Evolutionary conservation across 2,329 filamentous ascomycete species (phyloP).

Genomic region (Botrytis hyacinthi): DNA sequence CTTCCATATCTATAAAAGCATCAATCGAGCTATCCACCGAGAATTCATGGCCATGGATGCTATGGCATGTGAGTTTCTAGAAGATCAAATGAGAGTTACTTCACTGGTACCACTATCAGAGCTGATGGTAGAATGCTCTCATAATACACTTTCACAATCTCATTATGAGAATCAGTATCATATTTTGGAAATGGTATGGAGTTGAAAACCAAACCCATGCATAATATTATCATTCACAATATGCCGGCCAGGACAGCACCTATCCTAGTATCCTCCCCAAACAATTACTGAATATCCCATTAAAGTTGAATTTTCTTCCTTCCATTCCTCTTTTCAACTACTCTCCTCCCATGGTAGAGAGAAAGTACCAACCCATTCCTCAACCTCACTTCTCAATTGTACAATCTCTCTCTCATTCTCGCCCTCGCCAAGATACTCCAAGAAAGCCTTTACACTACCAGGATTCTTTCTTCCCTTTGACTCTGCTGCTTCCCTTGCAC

Average conservation of each 20-base stretch:
- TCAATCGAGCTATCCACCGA: not conserved
- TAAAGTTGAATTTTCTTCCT: not conserved
- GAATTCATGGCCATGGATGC: not conserved
- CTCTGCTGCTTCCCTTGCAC: constrained; percentile 66
- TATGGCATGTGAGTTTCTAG: not conserved
- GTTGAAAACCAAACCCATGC: constrained; percentile 16
- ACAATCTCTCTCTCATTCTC: constrained; percentile 68
- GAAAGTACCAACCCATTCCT: constrained; percentile 75
- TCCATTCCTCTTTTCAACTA: not conserved
- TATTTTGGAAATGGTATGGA: not conserved
- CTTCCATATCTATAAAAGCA: not conserved
- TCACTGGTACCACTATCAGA: not conserved
- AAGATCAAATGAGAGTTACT: not conserved
- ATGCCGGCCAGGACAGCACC: not conserved
- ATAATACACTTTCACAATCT: not conserved
- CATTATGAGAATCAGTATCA: not conserved
- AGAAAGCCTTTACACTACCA: constrained; percentile 64
- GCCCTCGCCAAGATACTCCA: constrained; percentile 66
- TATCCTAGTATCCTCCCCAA: not conserved
- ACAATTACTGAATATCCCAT: not conserved
- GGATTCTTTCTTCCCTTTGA: constrained; percentile 65
- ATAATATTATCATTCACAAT: constrained; percentile 11
- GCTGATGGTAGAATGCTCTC: not conserved
- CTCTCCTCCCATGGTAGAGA: constrained; percentile 62
- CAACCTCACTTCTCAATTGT: constrained; percentile 70